Evolutionary conservation across 306 rosid genomes (phyloP), one percentile per base, ranked within the genome.

Genomic region (Clitoria ternatea): DNA sequence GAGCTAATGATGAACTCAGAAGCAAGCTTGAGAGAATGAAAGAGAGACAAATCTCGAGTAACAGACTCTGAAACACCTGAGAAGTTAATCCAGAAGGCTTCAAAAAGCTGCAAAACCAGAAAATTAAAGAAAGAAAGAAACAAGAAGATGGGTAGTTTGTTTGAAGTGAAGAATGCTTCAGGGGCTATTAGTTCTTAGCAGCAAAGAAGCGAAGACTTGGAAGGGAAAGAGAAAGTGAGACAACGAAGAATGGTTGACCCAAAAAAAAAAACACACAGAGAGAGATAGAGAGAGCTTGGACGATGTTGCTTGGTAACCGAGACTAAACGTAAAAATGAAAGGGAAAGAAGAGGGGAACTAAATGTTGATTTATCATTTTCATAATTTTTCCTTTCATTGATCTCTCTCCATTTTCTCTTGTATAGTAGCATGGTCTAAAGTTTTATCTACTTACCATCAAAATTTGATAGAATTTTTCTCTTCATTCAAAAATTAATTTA

Each of bases 191-290:
- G 66, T 61, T 48, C 40, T 33, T 53, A 47, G 43, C 1, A 42
- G 11, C 59, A 10, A 47, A 43, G 44, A 69, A 72, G 53, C 3
- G 22, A 55, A 61, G 78, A 77, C 74, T 48, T 3, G 1, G 32
- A 33, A 3, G 39, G 14, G 37, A 18, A 15, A 50, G 81, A 61
- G 59, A 74, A 54, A 71, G 39, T 4, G 80, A 66, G 32, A 26
- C 39, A 72, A 72, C 26, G 45, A 53, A 30, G 8, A 19, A 53
- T 42, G 22, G 68, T 78, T 78, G 86, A 82, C 86, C 57, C 18
- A 12, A 4, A 18, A 10, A 5, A 33, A 47, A 47, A 23, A 42
- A 33, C n/a, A 1, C 5, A 9, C 32, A 5, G 5, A 29, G 7
- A 49, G 6, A 68, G 53, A 33, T 40, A 5, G 33, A 26, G 9